Evolutionary conservation across 2,329 filamentous ascomycete genomes (phyloP).

Genomic region (Tolypocladium tropicale): DNA sequence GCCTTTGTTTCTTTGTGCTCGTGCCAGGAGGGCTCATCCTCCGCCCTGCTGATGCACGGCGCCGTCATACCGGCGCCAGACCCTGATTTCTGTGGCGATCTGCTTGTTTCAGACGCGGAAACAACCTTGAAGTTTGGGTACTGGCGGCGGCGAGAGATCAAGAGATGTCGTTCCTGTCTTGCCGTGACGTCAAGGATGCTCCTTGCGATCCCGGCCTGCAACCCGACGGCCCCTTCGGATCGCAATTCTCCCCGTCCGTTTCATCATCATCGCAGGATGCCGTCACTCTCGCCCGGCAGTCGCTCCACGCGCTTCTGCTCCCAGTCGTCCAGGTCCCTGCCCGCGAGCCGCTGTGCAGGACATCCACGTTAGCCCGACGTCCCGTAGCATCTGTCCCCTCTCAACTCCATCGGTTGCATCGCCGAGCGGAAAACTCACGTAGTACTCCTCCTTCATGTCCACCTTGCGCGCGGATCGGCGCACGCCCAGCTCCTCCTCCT

Average conservation of each 20-base stretch:
- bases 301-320: slow-evolving; percentile 91
- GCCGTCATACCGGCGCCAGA: background rate
- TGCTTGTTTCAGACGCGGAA: background rate
- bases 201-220: slow-evolving; percentile 1
- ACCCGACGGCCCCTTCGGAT: background rate
- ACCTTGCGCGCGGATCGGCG: slow-evolving; percentile 61
- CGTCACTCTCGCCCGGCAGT: slow-evolving; percentile 82
- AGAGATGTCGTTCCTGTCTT: background rate
- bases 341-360: slow-evolving; percentile 32
- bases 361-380: background rate
- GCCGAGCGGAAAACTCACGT: slow-evolving; percentile 45
- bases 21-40: background rate
- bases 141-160: background rate
- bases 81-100: background rate
- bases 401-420: background rate
- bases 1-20: background rate
- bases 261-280: slow-evolving; percentile 44
- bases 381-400: too few species aligned
- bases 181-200: slow-evolving; percentile 2
- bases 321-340: slow-evolving; percentile 91
- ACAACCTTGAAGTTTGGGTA: too few species aligned
- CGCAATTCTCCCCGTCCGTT: background rate
- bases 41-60: background rate
- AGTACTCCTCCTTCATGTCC: slow-evolving; percentile 79
- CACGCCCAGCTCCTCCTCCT: slow-evolving; percentile 78